Evolutionary conservation across 1,139 yeast genomes (phyloP).

Genomic region (Candida anutae): DNA sequence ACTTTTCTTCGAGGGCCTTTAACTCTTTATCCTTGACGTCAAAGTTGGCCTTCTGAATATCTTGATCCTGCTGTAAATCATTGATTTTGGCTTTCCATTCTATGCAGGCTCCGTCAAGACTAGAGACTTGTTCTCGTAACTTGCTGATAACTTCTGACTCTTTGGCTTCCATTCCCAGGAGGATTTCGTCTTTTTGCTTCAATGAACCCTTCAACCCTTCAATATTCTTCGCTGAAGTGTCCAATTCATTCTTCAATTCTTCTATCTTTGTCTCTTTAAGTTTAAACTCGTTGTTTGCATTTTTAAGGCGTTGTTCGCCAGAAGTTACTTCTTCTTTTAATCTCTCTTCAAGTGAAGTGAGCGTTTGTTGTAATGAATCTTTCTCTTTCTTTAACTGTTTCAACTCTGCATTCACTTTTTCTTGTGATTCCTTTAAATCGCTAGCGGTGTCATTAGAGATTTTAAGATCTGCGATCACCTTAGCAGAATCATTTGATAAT

Average conservation of each 20-base stretch:
- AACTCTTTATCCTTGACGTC: background rate
- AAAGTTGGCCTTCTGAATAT: background rate
- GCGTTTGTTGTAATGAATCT: background rate
- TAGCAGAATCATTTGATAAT: too few species aligned
- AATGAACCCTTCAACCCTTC: background rate
- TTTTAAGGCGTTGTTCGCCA: slow-evolving; percentile 1
- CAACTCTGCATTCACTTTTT: slow-evolving; percentile 1
- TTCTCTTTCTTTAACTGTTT: slow-evolving; percentile 1
- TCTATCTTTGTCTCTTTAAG: slow-evolving; percentile 1
- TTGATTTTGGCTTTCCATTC: slow-evolving; percentile 1
- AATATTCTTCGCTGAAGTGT: slow-evolving; percentile 8
- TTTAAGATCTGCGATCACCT: too few species aligned
- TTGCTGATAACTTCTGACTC: slow-evolving; percentile 25
- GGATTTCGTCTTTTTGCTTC: background rate
- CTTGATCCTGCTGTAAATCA: slow-evolving; percentile 1
- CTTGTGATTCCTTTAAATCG: slow-evolving; percentile 1
- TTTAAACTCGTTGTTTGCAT: background rate
- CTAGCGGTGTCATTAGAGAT: too few species aligned
- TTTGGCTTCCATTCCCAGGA: slow-evolving; percentile 12
- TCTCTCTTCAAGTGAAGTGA: background rate
- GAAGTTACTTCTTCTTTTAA: background rate
- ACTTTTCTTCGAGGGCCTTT: background rate
- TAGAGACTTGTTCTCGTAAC: slow-evolving; percentile 1
- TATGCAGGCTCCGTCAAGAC: background rate
- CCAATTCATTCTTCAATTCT: slow-evolving; percentile 34